These are phyloP conservation scores for Elasticomyces elasticus DNA, from an alignment of 495 filamentous ascomycete genomes.

Conservation along the genomic window DNA sequence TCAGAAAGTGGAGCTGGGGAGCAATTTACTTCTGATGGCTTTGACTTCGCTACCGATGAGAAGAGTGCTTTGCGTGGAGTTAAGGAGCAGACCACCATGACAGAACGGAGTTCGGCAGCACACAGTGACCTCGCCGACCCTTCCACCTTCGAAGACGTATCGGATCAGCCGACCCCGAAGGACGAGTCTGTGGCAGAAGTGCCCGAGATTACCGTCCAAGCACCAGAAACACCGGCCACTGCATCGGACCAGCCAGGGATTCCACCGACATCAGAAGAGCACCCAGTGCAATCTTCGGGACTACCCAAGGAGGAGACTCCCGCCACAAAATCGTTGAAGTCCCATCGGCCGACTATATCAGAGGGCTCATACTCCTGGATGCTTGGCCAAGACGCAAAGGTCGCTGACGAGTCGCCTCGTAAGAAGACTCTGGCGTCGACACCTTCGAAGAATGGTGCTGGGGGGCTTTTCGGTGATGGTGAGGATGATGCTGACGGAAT, in stretches of 20 bases:
- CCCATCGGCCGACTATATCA: slow-evolving; percentile 52
- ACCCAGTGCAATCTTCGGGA: background rate
- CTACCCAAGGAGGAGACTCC: background rate
- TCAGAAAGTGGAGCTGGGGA: background rate
- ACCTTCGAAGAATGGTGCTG: background rate
- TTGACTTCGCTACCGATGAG: background rate
- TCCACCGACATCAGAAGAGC: background rate
- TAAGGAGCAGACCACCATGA: background rate
- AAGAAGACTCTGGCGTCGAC: background rate
- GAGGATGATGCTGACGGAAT: background rate
- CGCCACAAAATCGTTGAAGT: background rate
- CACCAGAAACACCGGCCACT: background rate
- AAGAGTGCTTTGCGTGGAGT: background rate
- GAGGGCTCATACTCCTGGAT: slow-evolving; percentile 94
- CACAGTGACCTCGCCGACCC: slow-evolving; percentile 2
- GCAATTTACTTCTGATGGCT: background rate
- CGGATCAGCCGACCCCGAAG: background rate
- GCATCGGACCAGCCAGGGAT: background rate
- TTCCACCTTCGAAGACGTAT: slow-evolving; percentile 5
- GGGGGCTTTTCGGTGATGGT: background rate
- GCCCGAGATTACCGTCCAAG: background rate
- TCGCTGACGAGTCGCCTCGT: background rate
- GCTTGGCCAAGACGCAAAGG: slow-evolving; percentile 48
- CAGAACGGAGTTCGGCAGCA: background rate
- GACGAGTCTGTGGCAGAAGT: background rate